Base-by-base conservation (phyloP, 208 protist species). In the Trypanosoma boissoni region DNA sequence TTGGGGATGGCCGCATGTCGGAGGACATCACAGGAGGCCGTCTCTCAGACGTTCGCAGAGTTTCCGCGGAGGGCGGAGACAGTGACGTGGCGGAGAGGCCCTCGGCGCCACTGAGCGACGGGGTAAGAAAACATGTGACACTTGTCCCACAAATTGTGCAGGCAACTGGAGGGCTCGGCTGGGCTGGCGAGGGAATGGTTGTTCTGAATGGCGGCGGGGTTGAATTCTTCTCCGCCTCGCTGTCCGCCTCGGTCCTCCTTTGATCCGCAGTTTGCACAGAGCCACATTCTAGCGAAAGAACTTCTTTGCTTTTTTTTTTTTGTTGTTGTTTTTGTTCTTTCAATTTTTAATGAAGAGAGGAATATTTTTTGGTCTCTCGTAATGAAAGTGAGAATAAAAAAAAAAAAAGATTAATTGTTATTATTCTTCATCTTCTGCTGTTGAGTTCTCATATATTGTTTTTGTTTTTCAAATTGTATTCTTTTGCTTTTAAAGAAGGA, bases 191-290 rank as follows among this genome's bases (percentile, higher is more conserved):
- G 57, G 83, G 79, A 0, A 49, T 73, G 10, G 48, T 78, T 3
- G 20, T 85, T 39, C 39, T 69, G 1, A 60, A 74, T 31, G 58
- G 53, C 4, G 81, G 79, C 12, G 75, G 77, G 12, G 69, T 78
- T 39, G 58, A 64, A 21, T 67, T 56, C 50, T 71, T 70, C 43
- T 57, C 58, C n/a, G 80, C 78, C 1, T 94, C 87, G 36, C 68
- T 94, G 5, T 90, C 87, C 0, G 87, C 80, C 20, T 86, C 87
- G 3, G 56, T 94, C 0, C 70, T 87, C 18, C 26, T 66, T 29
- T 77, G 27, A 14, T 16, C 8, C 8, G 12, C 6, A 39, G 54
- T 1, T 46, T 10, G 9, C 12, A 18, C 37, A 56, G 14, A 56
- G 28, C 21, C 31, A 56, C 32, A 43, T 12, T 32, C 9, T 23